Percentiles rank a stretch among this genome's conserved stretches.
phyloP scores from a whole-genome alignment of 345 rosid genomes.

The Aegle marmelos region DNA sequence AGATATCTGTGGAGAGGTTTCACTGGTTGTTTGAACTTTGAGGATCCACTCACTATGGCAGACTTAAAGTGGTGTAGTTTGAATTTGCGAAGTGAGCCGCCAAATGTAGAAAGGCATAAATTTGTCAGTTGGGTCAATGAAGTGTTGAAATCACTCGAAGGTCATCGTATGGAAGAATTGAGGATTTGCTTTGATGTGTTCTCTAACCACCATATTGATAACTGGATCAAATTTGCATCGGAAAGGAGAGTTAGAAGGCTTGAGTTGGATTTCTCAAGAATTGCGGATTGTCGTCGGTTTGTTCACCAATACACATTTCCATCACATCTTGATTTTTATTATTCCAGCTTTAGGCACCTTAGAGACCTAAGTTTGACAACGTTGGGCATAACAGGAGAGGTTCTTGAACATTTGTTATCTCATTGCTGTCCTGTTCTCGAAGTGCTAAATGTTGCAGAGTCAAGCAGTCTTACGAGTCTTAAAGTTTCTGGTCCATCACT shows the following conservation, averaged over 20 bases:
- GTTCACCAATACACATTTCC: neutral
- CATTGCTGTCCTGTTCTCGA: neutral
- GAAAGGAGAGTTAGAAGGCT: neutral
- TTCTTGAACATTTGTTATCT: neutral
- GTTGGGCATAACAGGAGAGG: neutral
- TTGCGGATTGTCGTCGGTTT: neutral
- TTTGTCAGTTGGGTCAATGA: neutral
- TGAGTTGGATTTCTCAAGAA: neutral
- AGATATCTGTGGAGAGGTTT: neutral
- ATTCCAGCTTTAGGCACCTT: neutral
- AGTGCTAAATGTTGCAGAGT: no score
- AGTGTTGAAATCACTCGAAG: neutral
- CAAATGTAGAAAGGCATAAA: neutral
- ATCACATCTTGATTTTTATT: neutral
- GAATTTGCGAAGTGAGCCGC: neutral
- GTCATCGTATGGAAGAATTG: neutral
- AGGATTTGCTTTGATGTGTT: neutral
- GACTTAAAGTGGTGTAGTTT: no score
- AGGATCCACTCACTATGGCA: neutral
- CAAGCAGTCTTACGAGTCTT: neutral
- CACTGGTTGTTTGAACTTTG: neutral
- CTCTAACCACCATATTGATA: neutral
- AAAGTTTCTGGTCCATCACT: neutral
- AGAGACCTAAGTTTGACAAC: neutral
- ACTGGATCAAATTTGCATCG: neutral